A percentile compares a stretch with the other conserved stretches of the same genome.
Conservation (phyloP, 441 rosid species). For the Hura crepitans region DNA sequence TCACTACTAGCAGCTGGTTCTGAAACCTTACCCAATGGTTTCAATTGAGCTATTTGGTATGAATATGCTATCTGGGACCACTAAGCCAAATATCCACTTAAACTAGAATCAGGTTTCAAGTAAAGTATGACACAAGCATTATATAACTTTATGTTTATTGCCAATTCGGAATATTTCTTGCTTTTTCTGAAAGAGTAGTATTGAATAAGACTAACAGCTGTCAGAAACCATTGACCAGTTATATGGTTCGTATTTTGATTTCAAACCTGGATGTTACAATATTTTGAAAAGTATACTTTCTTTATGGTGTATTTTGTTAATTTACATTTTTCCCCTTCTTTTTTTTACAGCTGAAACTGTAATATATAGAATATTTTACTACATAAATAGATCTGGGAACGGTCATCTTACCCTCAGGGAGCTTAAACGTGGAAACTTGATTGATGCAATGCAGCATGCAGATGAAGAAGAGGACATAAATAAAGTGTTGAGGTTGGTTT, state of each 20-base stretch:
- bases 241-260: background rate
- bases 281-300: background rate
- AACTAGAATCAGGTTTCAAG: background rate
- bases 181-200: background rate
- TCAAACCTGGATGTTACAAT: slow-evolving; percentile 7
- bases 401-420: slow-evolving; percentile 85
- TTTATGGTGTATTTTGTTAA: slow-evolving; percentile 15
- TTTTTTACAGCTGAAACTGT: slow-evolving; percentile 90
- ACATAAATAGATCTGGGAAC: slow-evolving; percentile 83
- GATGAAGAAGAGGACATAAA: slow-evolving; percentile 99
- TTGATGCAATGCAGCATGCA: slow-evolving; percentile 84
- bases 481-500: slow-evolving; percentile 83
- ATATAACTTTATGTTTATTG: background rate
- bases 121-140: background rate
- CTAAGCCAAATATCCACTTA: too few relatives aligned
- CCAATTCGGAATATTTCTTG: background rate
- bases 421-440: slow-evolving; percentile 80
- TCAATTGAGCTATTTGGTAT: too few relatives aligned
- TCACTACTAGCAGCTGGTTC: too few relatives aligned
- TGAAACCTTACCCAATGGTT: too few relatives aligned
- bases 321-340: slow-evolving; percentile 16
- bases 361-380: slow-evolving; percentile 90
- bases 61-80: too few relatives aligned
- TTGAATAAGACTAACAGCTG: background rate
- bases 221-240: background rate